phyloP scores from a whole-genome alignment of 1,139 yeast genomes.

The Debaryomyces subglobosus region DNA sequence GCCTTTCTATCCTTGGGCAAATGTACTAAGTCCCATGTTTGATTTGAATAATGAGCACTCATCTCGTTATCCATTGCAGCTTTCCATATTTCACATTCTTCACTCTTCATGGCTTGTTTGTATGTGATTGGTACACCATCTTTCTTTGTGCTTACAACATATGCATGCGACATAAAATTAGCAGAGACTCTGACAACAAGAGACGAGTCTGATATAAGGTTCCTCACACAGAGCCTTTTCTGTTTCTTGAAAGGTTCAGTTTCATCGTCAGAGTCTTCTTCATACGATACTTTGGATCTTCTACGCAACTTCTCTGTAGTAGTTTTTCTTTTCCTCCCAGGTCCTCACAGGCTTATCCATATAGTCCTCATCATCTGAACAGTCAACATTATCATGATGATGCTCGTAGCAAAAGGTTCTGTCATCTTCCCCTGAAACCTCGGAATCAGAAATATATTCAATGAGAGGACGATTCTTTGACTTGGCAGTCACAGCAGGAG shows the following conservation, averaged over 20 bases:
- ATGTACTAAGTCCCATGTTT: conserved; percentile 9
- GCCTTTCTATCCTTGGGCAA: conserved; percentile 2
- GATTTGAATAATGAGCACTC: conserved; percentile 7
- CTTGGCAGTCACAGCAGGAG: too few species aligned
- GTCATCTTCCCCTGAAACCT: conserved; percentile 1
- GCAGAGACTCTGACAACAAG: neutral
- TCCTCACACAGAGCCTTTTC: neutral
- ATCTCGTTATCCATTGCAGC: conserved; percentile 7
- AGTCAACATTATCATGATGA: neutral
- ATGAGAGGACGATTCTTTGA: too few species aligned
- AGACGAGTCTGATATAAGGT: neutral
- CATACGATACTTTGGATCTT: neutral
- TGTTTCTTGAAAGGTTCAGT: neutral
- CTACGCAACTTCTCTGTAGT: neutral
- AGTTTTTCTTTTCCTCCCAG: neutral
- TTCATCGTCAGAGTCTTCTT: neutral
- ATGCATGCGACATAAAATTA: neutral
- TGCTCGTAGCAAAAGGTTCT: neutral
- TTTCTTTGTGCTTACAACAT: neutral
- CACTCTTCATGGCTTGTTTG: conserved; percentile 5
- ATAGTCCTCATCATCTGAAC: neutral
- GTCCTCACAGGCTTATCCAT: neutral
- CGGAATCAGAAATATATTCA: too few species aligned
- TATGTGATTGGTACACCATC: conserved; percentile 2
- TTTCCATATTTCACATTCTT: conserved; percentile 1